Base-by-base conservation (phyloP, 2,329 filamentous ascomycete species). In the Talaromyces sp. region DNA sequence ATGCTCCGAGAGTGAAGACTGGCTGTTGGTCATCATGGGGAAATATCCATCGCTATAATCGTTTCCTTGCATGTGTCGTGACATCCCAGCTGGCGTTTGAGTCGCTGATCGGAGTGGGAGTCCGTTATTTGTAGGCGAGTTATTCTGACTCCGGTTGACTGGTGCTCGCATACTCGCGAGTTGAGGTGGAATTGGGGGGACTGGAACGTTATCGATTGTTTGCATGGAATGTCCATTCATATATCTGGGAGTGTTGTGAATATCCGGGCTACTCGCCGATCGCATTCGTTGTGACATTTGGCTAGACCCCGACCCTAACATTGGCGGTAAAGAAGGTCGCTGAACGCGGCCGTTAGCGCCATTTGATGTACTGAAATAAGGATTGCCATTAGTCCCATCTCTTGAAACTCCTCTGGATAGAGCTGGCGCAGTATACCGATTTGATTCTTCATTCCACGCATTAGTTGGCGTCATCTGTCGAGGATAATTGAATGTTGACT, bases 261-360 rank as follows among this genome's bases (percentile, higher is more conserved):
- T 97, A 75, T 98, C 93, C 8, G 95, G 94, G 68, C 93, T 97
- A 80, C 94, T 98, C 73, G 96, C 96, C 43, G 93, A 97, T 69
- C 95, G 87, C 79, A 91, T 89, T 69, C 93, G 86, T 74, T 92
- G 89, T 68, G 89, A 76, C 68, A 74, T 76, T 65, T 78, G 75
- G 81, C 74, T 81, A 71, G 84, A 81, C 70, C 83, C 78, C 66
- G 81, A 79, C 49, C 74, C 80, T 69, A 88, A 83, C 84, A 92
- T 89, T 19, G 87, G 89, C 50, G 90, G 91, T 70, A 96, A 82
- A 11, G 91, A 96, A 24, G 92, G 92, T n/a, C 90, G 86, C 70
- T 92, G 89, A 60, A 75, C 71, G 58, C 78, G 77, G 52, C 87
- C 85, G 71, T 86, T 87, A 69, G 90, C 85, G 41, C 62, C 41